Percentiles rank a stretch among this genome's conserved stretches.
Evolutionary conservation across 306 rosid species (phyloP).

Genomic region (Psophocarpus tetragonolobus): DNA sequence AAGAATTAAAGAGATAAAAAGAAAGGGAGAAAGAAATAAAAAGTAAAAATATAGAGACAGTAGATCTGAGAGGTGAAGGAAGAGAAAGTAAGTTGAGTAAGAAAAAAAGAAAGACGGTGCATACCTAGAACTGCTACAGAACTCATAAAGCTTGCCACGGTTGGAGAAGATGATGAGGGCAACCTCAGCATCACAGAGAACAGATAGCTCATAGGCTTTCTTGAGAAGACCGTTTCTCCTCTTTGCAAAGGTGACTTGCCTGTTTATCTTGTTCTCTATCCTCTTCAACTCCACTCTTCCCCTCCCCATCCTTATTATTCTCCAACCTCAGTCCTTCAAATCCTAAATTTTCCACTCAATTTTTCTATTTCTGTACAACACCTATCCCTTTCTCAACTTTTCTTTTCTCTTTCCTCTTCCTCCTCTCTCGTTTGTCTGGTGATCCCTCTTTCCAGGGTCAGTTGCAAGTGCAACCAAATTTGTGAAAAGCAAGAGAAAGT

Average conservation of each 20-base stretch:
- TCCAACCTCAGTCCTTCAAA: neutral
- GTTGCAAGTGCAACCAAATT: conserved; percentile 58
- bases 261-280: conserved; percentile 96
- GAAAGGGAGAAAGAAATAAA: neutral
- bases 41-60: neutral
- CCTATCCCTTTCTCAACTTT: conserved; percentile 26
- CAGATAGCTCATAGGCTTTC: conserved; percentile 91
- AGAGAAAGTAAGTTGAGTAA: neutral
- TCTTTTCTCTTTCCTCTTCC: conserved; percentile 32
- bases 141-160: conserved; percentile 91
- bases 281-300: conserved; percentile 98
- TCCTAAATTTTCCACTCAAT: neutral
- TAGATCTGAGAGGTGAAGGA: conserved; percentile 27
- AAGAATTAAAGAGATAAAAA: neutral
- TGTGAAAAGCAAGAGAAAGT: conserved; percentile 63
- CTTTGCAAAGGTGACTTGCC: conserved; percentile 93
- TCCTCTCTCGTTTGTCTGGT: conserved; percentile 42
- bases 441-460: conserved; percentile 65
- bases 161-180: conserved; percentile 93
- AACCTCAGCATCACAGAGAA: conserved; percentile 95
- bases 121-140: conserved; percentile 82
- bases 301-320: conserved; percentile 64
- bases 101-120: neutral
- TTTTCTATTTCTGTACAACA: conserved; percentile 42
- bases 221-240: conserved; percentile 90